Evolutionary conservation across 306 rosid genomes (phyloP).

Genomic region (Macrotyloma uniflorum): DNA sequence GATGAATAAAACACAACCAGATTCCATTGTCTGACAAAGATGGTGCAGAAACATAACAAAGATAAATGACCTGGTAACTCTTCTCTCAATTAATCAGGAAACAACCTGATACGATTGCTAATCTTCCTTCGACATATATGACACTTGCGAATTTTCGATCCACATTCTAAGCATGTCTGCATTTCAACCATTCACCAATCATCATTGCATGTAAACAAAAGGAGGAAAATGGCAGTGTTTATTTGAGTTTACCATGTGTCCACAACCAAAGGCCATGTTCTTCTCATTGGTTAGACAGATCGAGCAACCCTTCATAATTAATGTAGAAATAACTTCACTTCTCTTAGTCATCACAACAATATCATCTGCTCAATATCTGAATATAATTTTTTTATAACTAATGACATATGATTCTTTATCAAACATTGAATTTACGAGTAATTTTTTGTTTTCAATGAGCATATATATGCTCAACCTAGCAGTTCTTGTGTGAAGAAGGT

Average conservation of each 20-base stretch:
- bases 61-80: too few relatives aligned
- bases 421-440: too few relatives aligned
- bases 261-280: conserved; percentile 51
- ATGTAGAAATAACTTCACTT: background rate
- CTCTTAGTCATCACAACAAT: background rate
- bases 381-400: too few relatives aligned
- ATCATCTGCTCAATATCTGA: too few relatives aligned
- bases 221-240: background rate
- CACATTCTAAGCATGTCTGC: conserved; percentile 49
- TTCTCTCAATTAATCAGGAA: conserved; percentile 22
- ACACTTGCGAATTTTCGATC: conserved; percentile 41
- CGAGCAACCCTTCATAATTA: conserved; percentile 36
- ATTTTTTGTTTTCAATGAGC: too few relatives aligned
- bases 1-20: too few relatives aligned
- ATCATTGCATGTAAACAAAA: background rate
- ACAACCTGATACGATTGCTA: conserved; percentile 23
- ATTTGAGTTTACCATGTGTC: conserved; percentile 44
- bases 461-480: too few relatives aligned
- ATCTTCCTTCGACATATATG: conserved; percentile 43
- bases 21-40: too few relatives aligned
- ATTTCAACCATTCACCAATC: conserved; percentile 9
- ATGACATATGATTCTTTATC: too few relatives aligned
- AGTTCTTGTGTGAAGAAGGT: background rate
- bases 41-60: too few relatives aligned
- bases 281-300: conserved; percentile 42